Conservation (phyloP, 805 yeast species). For the Saturnispora zaruensis region DNA sequence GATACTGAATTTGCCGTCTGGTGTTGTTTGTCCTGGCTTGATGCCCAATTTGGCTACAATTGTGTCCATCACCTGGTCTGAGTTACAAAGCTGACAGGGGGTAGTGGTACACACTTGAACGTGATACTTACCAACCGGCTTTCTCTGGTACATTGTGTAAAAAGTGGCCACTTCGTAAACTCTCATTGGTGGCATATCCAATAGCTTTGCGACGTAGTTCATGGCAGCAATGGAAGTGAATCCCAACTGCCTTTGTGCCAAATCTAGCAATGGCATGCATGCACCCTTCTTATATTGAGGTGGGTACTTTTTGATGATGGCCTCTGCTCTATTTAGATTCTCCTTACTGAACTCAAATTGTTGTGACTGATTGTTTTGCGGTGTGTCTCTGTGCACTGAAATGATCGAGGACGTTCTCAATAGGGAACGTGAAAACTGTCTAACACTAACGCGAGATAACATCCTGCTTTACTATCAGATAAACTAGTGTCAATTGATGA, state of each 20-base stretch:
- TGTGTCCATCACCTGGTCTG: constrained; percentile 70
- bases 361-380: constrained; percentile 54
- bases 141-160: constrained; percentile 83
- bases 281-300: constrained; percentile 83
- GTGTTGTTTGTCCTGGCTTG: constrained; percentile 71
- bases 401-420: constrained; percentile 26
- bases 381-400: constrained; percentile 66
- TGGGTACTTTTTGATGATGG: constrained; percentile 72
- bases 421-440: neutral
- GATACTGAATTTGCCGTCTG: constrained; percentile 66
- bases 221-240: constrained; percentile 79
- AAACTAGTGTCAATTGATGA: neutral
- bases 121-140: constrained; percentile 79
- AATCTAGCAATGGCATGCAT: constrained; percentile 76
- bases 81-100: constrained; percentile 79
- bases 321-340: constrained; percentile 60
- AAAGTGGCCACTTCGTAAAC: constrained; percentile 89
- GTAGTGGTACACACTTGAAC: constrained; percentile 85
- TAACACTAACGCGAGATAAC: neutral
- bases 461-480: neutral
- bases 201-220: constrained; percentile 79
- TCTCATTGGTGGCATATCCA: constrained; percentile 91
- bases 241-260: constrained; percentile 83
- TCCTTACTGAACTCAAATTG: constrained; percentile 67
- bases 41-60: constrained; percentile 51